phyloP scores from a whole-genome alignment of 192 early-diverging fungal genomes.

The Dimargaris cristalligena region DNA sequence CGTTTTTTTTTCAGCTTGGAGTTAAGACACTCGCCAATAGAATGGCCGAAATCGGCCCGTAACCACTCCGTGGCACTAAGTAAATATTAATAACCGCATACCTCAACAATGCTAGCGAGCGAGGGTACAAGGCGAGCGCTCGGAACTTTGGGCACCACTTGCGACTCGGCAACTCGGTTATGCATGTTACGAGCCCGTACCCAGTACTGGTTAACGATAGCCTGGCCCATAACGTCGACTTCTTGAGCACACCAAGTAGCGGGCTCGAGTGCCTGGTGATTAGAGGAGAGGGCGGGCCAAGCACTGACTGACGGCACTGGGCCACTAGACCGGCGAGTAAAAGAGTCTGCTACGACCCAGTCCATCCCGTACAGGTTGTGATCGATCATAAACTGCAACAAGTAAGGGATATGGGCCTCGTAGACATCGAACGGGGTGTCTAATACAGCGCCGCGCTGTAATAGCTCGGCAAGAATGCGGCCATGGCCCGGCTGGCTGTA shows the following conservation, averaged over 20 bases:
- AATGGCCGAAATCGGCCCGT: no score
- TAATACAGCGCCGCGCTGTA: constrained; percentile 59
- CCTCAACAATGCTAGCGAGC: no score
- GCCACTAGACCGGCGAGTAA: no score
- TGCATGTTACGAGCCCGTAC: neutral
- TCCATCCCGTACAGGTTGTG: constrained; percentile 79
- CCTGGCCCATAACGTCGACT: neutral
- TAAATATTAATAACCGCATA: no score
- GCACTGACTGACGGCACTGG: neutral
- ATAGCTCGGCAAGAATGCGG: constrained; percentile 38
- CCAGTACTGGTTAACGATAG: neutral
- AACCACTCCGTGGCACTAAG: no score
- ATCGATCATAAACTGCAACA: constrained; percentile 74
- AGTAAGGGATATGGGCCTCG: constrained; percentile 69
- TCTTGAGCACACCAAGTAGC: neutral
- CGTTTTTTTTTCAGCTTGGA: no score
- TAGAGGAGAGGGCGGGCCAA: neutral
- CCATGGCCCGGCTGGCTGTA: constrained; percentile 41
- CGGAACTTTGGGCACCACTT: no score
- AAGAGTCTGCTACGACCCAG: no score
- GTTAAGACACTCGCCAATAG: no score
- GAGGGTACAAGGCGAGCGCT: no score
- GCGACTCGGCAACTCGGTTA: neutral
- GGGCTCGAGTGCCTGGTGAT: no score
- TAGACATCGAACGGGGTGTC: constrained; percentile 45